Percentiles rank a stretch among this genome's conserved stretches.
Evolutionary conservation across 768 basidiomycete genomes (phyloP).

Genomic region (Goffeauzyma gilvescens): DNA sequence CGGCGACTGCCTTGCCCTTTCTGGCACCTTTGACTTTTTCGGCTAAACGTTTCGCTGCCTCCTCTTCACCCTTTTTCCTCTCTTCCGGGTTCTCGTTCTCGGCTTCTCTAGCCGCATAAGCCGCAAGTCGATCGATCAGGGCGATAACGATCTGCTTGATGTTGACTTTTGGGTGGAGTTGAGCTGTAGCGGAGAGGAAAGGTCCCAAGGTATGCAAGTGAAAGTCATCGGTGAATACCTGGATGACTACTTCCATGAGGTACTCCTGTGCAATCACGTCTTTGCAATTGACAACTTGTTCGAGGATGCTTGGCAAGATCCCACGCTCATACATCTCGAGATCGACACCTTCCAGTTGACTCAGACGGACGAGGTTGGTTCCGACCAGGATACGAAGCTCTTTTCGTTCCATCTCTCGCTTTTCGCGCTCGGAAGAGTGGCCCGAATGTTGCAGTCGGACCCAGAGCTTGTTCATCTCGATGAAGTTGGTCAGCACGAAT

Average conservation of each 20-base stretch:
- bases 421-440: slow-evolving; percentile 89
- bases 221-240: slow-evolving; percentile 98
- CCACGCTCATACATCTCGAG: slow-evolving; percentile 66
- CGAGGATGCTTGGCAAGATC: slow-evolving; percentile 80
- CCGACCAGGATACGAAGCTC: slow-evolving; percentile 92
- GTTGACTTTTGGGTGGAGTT: slow-evolving; percentile 91
- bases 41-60: slow-evolving; percentile 66
- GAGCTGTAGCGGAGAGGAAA: slow-evolving; percentile 87
- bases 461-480: slow-evolving; percentile 99
- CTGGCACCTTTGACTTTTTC: slow-evolving; percentile 63
- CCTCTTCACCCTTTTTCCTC: slow-evolving; percentile 80
- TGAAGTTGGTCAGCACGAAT: slow-evolving; percentile 93
- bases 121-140: slow-evolving; percentile 82
- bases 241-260: slow-evolving; percentile 98
- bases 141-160: slow-evolving; percentile 98
- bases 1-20: slow-evolving; percentile 37
- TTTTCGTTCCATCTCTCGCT: slow-evolving; percentile 85
- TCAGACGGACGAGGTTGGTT: slow-evolving; percentile 86
- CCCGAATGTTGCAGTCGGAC: slow-evolving; percentile 95
- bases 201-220: slow-evolving; percentile 89
- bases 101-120: slow-evolving; percentile 90
- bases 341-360: slow-evolving; percentile 90
- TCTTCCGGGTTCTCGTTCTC: slow-evolving; percentile 93
- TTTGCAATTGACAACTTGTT: slow-evolving; percentile 96
- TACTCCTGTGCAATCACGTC: slow-evolving; percentile 98